Conservation (phyloP, 305 asterid genomes). For the Rubia peregrina region DNA sequence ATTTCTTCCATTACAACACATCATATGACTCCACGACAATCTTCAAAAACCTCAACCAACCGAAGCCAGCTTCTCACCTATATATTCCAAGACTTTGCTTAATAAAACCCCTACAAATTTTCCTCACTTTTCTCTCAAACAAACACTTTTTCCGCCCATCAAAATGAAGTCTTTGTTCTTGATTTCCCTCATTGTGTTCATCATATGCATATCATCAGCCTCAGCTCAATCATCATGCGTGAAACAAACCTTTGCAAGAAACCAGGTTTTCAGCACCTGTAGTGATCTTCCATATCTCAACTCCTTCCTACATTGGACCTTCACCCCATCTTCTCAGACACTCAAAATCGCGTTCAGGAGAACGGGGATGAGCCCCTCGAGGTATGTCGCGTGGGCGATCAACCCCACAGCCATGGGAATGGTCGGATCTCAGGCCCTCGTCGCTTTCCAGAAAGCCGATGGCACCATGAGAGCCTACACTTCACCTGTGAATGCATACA, state of each 20-base stretch:
- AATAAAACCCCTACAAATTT: background rate
- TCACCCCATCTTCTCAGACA: constrained; percentile 39
- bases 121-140: background rate
- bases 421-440: constrained; percentile 76
- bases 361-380: constrained; percentile 38
- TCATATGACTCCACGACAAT: constrained; percentile 4
- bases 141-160: too few relatives aligned
- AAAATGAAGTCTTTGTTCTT: constrained; percentile 12
- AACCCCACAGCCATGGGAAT: constrained; percentile 62
- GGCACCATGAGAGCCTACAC: constrained; percentile 71
- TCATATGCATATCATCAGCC: constrained; percentile 25
- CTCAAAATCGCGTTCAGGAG: constrained; percentile 58
- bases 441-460: constrained; percentile 72
- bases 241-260: constrained; percentile 51
- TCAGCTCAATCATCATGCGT: constrained; percentile 65
- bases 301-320: constrained; percentile 80
- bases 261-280: constrained; percentile 53
- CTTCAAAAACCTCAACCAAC: constrained; percentile 47
- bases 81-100: constrained; percentile 13
- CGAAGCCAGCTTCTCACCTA: constrained; percentile 42
- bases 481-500: constrained; percentile 45
- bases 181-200: constrained; percentile 27
- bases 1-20: background rate
- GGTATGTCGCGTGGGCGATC: constrained; percentile 86
- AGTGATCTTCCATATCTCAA: constrained; percentile 54